Evolutionary conservation across 2,329 filamentous ascomycete species (phyloP), one percentile per base, ranked within the genome.

Genomic region (Curvularia hawaiiensis): DNA sequence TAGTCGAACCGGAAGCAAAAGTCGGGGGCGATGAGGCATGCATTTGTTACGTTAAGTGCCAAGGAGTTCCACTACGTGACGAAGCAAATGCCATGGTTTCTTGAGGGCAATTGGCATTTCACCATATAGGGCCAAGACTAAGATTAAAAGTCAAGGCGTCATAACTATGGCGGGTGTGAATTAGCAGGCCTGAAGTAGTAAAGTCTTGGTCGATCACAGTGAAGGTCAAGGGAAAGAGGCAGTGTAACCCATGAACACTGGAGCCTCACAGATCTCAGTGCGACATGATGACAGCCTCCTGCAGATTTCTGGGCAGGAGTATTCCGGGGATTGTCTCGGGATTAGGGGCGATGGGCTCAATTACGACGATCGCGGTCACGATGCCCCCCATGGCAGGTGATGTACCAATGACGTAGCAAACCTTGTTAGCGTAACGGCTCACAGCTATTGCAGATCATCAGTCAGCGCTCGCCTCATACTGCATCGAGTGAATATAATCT

Each of bases 61-160:
- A 30, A 39, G 35, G 22, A 50, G 16, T 41, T 3, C 44, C 10
- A 11, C 28, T 50, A 18, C 6, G 40, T 24, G 46, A 38, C 22
- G 47, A 58, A 58, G 43, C 33, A 44, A 50, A 47, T 24, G 38
- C 35, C 20, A 45, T 40, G 47, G 43, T 52, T 49, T 40, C 52
- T 61, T 59, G 58, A 59, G 49, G 56, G 53, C 55, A 60, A 41
- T 55, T 38, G 41, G 47, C 56, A 48, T n/a, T 33, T 31, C 28
- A 26, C 43, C 16, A 7, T 45, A 10, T 31, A n/a, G 18, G 10
- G 41, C 47, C 35, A 55, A 43, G 47, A 38, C 28, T 52, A 51
- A 41, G 33, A 14, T 10, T 14, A 16, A 38, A 45, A 58, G 52
- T 60, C 47, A 52, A 54, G 38, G 40, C 49, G 55, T 54, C 51